Evolutionary conservation across 2,329 filamentous ascomycete genomes (phyloP).

Genomic region (Trichoderma lentiforme): DNA sequence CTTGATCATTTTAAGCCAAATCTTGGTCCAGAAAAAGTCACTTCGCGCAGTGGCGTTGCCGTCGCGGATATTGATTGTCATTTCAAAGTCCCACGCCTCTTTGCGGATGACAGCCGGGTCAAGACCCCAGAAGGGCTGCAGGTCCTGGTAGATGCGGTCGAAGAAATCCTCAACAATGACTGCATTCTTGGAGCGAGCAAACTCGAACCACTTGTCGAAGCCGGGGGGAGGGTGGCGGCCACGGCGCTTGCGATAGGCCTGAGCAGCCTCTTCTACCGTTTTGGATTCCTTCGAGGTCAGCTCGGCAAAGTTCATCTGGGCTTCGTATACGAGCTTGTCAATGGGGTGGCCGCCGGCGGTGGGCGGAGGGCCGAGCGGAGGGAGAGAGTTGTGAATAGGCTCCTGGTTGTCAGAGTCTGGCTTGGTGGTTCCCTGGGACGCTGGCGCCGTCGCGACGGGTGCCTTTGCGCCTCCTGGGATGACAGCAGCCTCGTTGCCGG

Average conservation of each 20-base stretch:
- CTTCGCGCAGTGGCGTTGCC: slow-evolving; percentile 49
- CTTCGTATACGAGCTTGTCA: slow-evolving; percentile 48
- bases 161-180: slow-evolving; percentile 62
- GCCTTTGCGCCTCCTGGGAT: neutral
- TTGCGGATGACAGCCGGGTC: slow-evolving; percentile 47
- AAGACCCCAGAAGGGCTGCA: slow-evolving; percentile 56
- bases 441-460: neutral
- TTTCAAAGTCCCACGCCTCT: slow-evolving; percentile 54
- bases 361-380: slow-evolving; percentile 3
- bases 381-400: slow-evolving; percentile 1
- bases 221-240: slow-evolving; percentile 62
- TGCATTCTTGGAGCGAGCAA: slow-evolving; percentile 50
- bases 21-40: slow-evolving; percentile 57
- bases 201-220: slow-evolving; percentile 59
- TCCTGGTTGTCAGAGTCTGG: neutral
- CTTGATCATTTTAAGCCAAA: slow-evolving; percentile 53
- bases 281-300: slow-evolving; percentile 44
- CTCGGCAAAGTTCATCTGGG: slow-evolving; percentile 38
- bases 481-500: neutral
- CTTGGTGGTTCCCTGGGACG: neutral
- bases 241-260: slow-evolving; percentile 54
- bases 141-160: slow-evolving; percentile 60
- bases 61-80: slow-evolving; percentile 58
- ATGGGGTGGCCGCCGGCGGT: slow-evolving; percentile 44
- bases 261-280: slow-evolving; percentile 52